Evolutionary conservation across 257 asterid genomes (phyloP), one percentile per base, ranked within the genome.

Genomic region (Solanum chmielewskii): DNA sequence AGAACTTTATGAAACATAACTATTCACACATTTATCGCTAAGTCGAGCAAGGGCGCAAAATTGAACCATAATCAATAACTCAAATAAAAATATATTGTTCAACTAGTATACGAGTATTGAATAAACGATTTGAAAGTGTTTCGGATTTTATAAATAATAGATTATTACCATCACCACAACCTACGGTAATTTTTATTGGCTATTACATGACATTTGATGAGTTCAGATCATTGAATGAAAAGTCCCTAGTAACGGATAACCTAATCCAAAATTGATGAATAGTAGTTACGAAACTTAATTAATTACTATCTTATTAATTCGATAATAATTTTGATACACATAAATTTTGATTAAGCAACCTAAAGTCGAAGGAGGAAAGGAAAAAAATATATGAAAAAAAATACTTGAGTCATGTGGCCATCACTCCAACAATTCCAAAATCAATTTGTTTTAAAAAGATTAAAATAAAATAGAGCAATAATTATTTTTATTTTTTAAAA

Each of bases 31-130:
- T 23, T 23, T 76, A 76, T n/a, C 8, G 15, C 44, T 70, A n/a
- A 2, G 0, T n/a, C 0, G 33, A 64, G 71, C 0, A 64, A 7
- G 16, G 7, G 0, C 0, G 15, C 1, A 64, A 64, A 64, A n/a
- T n/a, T 25, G 16, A n/a, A n/a, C 0, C 0, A 64, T n/a, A 11
- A 64, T 25, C 16, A 11, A 64, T 64, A 60, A n/a, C 16, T 2
- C 7, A 64, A 0, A 64, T n/a, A n/a, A 64, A 64, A n/a, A 5
- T 6, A 4, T 62, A 0, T n/a, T n/a, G 2, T 64, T 64, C 0
- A n/a, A 11, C 12, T 64, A 0, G 4, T 64, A 64, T 64, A 5
- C 4, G 14, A 10, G 13, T 60, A 9, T 62, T 23, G 14, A 62
- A 62, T 62, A 10, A 62, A 23, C 15, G 2, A 62, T 62, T 20